Percentiles rank a stretch among this genome's conserved stretches.
Evolutionary conservation across 192 early-diverging fungal genomes (phyloP).

Genomic region (Linnemannia schmuckeri): DNA sequence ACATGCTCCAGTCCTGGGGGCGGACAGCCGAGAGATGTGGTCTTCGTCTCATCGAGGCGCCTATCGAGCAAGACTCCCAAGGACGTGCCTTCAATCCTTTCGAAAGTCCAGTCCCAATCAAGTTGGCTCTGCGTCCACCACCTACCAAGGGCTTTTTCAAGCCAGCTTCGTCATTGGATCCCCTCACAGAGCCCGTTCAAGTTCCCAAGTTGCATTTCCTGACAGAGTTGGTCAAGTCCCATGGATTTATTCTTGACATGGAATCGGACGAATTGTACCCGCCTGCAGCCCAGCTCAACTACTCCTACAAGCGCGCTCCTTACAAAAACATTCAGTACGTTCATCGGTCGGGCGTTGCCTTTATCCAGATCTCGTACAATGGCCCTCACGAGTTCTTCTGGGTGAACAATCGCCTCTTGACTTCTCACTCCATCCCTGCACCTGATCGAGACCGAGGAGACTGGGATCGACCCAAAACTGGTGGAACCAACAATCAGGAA

Average conservation of each 20-base stretch:
- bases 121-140: slow-evolving; percentile 74
- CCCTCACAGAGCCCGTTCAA: slow-evolving; percentile 52
- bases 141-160: slow-evolving; percentile 59
- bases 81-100: slow-evolving; percentile 91
- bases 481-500: slow-evolving; percentile 6
- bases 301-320: slow-evolving; percentile 71
- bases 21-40: slow-evolving; percentile 88
- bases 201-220: slow-evolving; percentile 77
- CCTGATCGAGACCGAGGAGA: slow-evolving; percentile 55
- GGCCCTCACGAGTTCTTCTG: slow-evolving; percentile 82
- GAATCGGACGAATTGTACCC: slow-evolving; percentile 88
- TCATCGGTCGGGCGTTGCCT: slow-evolving; percentile 90
- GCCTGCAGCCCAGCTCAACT: slow-evolving; percentile 64
- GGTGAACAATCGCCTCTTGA: slow-evolving; percentile 88
- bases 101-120: slow-evolving; percentile 79
- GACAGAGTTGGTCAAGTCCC: slow-evolving; percentile 81
- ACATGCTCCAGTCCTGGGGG: slow-evolving; percentile 84
- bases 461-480: slow-evolving; percentile 52
- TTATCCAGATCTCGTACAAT: slow-evolving; percentile 84
- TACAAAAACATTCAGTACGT: slow-evolving; percentile 91
- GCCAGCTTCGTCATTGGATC: slow-evolving; percentile 14
- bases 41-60: slow-evolving; percentile 90
- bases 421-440: slow-evolving; percentile 64
- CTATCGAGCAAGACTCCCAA: slow-evolving; percentile 76
- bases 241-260: slow-evolving; percentile 93